Conservation (phyloP, 2,329 filamentous ascomycete species). For the Aspergillus hiratsukae region DNA sequence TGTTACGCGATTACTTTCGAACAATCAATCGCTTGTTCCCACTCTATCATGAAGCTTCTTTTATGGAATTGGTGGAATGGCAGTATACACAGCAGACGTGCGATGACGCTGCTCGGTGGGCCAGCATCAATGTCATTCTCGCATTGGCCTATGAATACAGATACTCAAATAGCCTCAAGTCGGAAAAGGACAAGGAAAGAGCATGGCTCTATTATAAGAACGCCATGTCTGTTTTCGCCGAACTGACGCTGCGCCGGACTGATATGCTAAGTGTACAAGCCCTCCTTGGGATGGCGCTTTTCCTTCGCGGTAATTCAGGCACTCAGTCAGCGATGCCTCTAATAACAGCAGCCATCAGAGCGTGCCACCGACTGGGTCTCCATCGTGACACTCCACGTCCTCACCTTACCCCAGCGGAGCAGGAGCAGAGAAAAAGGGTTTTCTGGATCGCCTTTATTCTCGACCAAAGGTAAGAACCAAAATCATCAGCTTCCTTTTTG, state of each 20-base stretch:
- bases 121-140: slow-evolving; percentile 82
- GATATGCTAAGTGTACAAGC: slow-evolving; percentile 91
- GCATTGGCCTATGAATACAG: slow-evolving; percentile 84
- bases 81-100: slow-evolving; percentile 91
- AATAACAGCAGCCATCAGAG: slow-evolving; percentile 78
- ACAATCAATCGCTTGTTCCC: slow-evolving; percentile 98
- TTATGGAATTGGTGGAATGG: slow-evolving; percentile 90
- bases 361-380: slow-evolving; percentile 86
- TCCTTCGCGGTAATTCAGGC: slow-evolving; percentile 90
- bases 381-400: slow-evolving; percentile 86
- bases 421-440: slow-evolving; percentile 75
- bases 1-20: slow-evolving; percentile 87
- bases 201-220: slow-evolving; percentile 95
- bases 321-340: slow-evolving; percentile 86
- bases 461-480: slow-evolving; percentile 56
- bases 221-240: slow-evolving; percentile 83
- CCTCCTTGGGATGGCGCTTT: slow-evolving; percentile 83
- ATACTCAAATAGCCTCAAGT: slow-evolving; percentile 85
- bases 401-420: slow-evolving; percentile 81
- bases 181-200: slow-evolving; percentile 82
- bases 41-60: slow-evolving; percentile 89
- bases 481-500: neutral
- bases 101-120: slow-evolving; percentile 93
- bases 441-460: slow-evolving; percentile 71
- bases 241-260: slow-evolving; percentile 87